Evolutionary conservation across 2,329 filamentous ascomycete species (phyloP), one percentile per base, ranked within the genome.

Genomic region (Magnaporthiopsis rhizophila): DNA sequence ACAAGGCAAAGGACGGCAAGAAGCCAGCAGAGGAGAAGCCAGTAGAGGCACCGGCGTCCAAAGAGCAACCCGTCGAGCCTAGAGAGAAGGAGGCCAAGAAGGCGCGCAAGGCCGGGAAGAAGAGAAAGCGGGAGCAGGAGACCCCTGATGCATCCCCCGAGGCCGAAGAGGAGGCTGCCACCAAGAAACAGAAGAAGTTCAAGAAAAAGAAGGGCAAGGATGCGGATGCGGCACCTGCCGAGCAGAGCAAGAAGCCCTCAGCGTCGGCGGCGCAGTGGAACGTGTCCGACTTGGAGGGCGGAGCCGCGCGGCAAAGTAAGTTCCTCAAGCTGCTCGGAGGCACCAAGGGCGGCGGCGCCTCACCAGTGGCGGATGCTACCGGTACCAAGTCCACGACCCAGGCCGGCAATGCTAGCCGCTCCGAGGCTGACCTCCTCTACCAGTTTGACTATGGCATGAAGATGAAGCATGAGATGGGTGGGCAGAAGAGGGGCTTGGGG

Each of bases 371-470:
- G 50, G 24, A 38, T 53, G 21, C 50, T 15, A 53, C 59, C 45
- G 50, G 30, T 9, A 24, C 26, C 24, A 63, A 63, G 62, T 21
- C n/a, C 59, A 53, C 45, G 8, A 21, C 45, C 21, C 45, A 21
- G 45, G 45, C 45, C 45, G 45, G 45, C 45, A 28, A 64, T 59
- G 56, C 58, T 36, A 53, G 61, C n/a, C 26, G 30, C 63, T 69
- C 62, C 69, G 36, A 66, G 64, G 76, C 77, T 34, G 82, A 85
- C 59, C 78, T 87, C 28, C 82, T 85, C 72, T 78, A 78, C 65
- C 84, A 87, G 69, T 87, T 83, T 66, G 79, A 85, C 66, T 74
- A 75, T 12, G 83, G 84, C 34, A 83, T 86, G 73, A 79, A 78
- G 69, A 80, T 81, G 75, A 86, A 86, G 75, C 77, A 80, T 36